Evolutionary conservation across 805 yeast genomes (phyloP).

Genomic region (Ogataea philodendri): DNA sequence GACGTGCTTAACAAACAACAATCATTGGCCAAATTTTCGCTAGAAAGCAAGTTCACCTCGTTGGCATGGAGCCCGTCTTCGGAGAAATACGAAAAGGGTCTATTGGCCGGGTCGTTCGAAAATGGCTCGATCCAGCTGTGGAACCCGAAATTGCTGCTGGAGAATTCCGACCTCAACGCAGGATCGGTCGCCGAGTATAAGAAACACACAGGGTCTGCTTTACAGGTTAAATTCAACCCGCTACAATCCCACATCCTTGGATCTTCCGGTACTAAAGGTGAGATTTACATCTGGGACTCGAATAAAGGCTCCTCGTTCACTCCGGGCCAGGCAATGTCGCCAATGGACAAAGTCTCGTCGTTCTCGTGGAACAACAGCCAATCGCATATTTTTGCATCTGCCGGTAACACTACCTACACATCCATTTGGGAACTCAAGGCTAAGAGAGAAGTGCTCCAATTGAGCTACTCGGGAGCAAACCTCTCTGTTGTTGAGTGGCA

Average conservation of each 20-base stretch:
- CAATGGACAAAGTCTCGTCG: slow-evolving; percentile 75
- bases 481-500: slow-evolving; percentile 92
- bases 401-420: slow-evolving; percentile 81
- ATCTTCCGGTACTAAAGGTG: slow-evolving; percentile 87
- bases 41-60: slow-evolving; percentile 68
- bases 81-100: slow-evolving; percentile 46
- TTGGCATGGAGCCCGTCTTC: slow-evolving; percentile 75
- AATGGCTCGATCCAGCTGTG: slow-evolving; percentile 77
- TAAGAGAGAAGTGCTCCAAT: slow-evolving; percentile 82
- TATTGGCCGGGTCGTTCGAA: slow-evolving; percentile 88
- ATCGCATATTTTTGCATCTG: slow-evolving; percentile 84
- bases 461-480: slow-evolving; percentile 70
- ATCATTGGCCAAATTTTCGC: slow-evolving; percentile 45
- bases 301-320: slow-evolving; percentile 52
- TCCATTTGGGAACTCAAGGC: slow-evolving; percentile 93
- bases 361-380: slow-evolving; percentile 87
- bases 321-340: slow-evolving; percentile 79
- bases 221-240: slow-evolving; percentile 74
- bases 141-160: slow-evolving; percentile 54
- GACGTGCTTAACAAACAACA: slow-evolving; percentile 49
- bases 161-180: slow-evolving; percentile 40
- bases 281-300: slow-evolving; percentile 88
- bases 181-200: slow-evolving; percentile 50
- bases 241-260: slow-evolving; percentile 69
- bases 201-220: slow-evolving; percentile 69